A percentile compares a stretch with the other conserved stretches of the same genome.
These are phyloP conservation scores for Aspergillus sp. DNA, from an alignment of 2,329 filamentous ascomycete species.

Conservation along the genomic window DNA sequence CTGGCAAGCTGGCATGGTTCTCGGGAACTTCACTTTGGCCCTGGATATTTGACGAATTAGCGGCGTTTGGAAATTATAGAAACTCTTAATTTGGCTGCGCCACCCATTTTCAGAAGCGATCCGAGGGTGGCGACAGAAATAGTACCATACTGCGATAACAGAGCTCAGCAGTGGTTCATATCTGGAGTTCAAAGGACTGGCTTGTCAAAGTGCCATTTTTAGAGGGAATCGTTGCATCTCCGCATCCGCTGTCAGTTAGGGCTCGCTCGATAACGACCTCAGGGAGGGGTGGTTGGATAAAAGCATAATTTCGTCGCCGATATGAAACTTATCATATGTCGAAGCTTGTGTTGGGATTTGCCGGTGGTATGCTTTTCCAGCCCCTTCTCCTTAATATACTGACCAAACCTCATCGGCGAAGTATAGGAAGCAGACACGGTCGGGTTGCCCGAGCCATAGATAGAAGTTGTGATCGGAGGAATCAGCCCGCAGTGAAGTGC, in stretches of 20 bases:
- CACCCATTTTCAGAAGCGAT: constrained; percentile 13
- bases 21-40: not conserved
- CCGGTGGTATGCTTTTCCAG: not conserved
- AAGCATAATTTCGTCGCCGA: too few species aligned
- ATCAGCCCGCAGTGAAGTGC: constrained; percentile 11
- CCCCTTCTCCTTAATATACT: not conserved
- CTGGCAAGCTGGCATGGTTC: not conserved
- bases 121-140: constrained; percentile 23
- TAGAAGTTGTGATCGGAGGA: not conserved
- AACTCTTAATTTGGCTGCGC: constrained; percentile 16
- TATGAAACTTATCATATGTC: not conserved
- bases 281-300: too few species aligned
- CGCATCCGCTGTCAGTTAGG: constrained; percentile 17
- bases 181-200: too few species aligned
- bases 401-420: too few species aligned
- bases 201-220: too few species aligned
- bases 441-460: not conserved
- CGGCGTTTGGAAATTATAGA: not conserved
- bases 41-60: not conserved
- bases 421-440: too few species aligned
- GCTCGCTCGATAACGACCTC: too few species aligned
- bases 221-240: constrained; percentile 12
- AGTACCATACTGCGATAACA: constrained; percentile 10
- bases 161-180: too few species aligned
- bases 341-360: not conserved